phyloP scores from a whole-genome alignment of 192 early-diverging fungal species.

The Linnemannia zychae region DNA sequence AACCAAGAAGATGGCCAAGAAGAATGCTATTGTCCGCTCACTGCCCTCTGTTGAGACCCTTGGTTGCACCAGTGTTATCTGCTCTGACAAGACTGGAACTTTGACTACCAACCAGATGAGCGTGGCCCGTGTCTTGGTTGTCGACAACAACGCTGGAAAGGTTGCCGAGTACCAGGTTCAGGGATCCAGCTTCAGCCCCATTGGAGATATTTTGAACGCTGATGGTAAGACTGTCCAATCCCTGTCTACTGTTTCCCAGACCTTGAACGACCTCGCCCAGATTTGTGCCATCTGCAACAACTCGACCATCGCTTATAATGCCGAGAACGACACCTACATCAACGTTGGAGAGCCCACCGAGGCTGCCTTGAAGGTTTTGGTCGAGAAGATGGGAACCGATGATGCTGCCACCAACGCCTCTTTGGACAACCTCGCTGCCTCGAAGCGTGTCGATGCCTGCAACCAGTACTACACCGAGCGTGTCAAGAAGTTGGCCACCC shows the following conservation, averaged over 20 bases:
- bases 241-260: slow-evolving; percentile 67
- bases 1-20: slow-evolving; percentile 96
- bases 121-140: slow-evolving; percentile 72
- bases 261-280: slow-evolving; percentile 80
- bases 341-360: slow-evolving; percentile 99
- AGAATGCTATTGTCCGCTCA: slow-evolving; percentile 95
- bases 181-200: slow-evolving; percentile 90
- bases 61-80: slow-evolving; percentile 97
- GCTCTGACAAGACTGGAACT: slow-evolving; percentile 99
- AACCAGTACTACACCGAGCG: slow-evolving; percentile 82
- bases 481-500: slow-evolving; percentile 64
- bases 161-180: slow-evolving; percentile 82
- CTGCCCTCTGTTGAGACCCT: slow-evolving; percentile 96
- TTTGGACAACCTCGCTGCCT: slow-evolving; percentile 61
- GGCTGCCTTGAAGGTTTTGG: slow-evolving; percentile 94
- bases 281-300: slow-evolving; percentile 95
- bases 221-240: slow-evolving; percentile 63
- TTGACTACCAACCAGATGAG: slow-evolving; percentile 99
- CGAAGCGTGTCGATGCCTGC: slow-evolving; percentile 75
- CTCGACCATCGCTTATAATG: slow-evolving; percentile 85
- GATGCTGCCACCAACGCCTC: slow-evolving; percentile 75
- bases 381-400: slow-evolving; percentile 92
- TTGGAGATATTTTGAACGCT: slow-evolving; percentile 68
- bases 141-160: slow-evolving; percentile 63
- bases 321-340: slow-evolving; percentile 70